These are phyloP conservation scores for Curvularia hawaiiensis DNA, from an alignment of 2,329 filamentous ascomycete species.

Conservation along the genomic window DNA sequence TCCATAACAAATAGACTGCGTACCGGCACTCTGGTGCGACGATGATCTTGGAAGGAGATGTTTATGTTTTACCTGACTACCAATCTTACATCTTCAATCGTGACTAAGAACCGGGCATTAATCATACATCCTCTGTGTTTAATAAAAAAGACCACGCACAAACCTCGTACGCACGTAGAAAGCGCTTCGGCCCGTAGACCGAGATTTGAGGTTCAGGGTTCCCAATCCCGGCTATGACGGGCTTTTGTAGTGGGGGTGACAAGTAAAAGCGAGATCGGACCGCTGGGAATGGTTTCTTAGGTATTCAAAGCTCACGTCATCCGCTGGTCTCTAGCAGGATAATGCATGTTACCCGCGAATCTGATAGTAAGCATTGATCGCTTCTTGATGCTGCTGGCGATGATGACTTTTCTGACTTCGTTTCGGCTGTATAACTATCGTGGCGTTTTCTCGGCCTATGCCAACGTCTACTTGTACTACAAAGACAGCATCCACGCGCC, in stretches of 20 bases:
- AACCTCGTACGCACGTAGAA: not conserved
- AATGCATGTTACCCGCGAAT: not conserved
- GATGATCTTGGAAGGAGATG: not conserved
- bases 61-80: not conserved
- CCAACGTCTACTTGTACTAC: not conserved
- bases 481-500: not conserved
- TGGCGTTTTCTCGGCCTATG: not conserved
- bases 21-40: not conserved
- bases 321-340: too few relatives aligned
- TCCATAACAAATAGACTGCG: not conserved
- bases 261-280: not conserved
- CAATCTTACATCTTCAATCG: not conserved
- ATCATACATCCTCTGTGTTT: not conserved
- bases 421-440: not conserved
- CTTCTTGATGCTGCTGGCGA: not conserved
- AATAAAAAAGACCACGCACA: not conserved
- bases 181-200: slow-evolving; percentile 2
- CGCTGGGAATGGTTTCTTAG: not conserved
- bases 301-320: not conserved
- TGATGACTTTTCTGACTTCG: not conserved
- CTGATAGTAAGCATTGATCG: not conserved
- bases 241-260: not conserved
- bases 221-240: not conserved
- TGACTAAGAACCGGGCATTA: too few relatives aligned
- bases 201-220: not conserved